Evolutionary conservation across 2,329 filamentous ascomycete genomes (phyloP).

Genomic region (Fusarium verrucosum): DNA sequence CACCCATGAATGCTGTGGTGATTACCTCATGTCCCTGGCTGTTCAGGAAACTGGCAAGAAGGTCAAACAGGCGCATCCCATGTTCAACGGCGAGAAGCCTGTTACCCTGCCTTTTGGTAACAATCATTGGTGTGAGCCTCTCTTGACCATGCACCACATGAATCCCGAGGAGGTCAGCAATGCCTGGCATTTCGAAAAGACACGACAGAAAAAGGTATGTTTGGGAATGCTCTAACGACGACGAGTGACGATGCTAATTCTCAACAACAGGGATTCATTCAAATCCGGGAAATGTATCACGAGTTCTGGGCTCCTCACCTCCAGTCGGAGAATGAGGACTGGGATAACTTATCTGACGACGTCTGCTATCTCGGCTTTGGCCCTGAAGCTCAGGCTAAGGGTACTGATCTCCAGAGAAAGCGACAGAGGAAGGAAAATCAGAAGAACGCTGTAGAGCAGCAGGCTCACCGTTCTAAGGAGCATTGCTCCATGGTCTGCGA

Average conservation of each 20-base stretch:
- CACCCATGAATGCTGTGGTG: constrained; percentile 60
- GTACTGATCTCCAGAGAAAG: constrained; percentile 45
- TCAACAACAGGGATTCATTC: constrained; percentile 51
- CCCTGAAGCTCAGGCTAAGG: constrained; percentile 48
- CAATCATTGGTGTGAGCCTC: constrained; percentile 64
- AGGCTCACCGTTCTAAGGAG: constrained; percentile 56
- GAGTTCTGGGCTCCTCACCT: constrained; percentile 58
- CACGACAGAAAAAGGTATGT: constrained; percentile 55
- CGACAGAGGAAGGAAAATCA: constrained; percentile 53
- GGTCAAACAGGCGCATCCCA: constrained; percentile 58
- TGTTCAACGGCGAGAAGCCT: constrained; percentile 66
- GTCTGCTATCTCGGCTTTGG: constrained; percentile 56
- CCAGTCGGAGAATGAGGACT: constrained; percentile 55
- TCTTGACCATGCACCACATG: constrained; percentile 67
- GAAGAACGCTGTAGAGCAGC: constrained; percentile 54
- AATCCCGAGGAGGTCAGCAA: constrained; percentile 60
- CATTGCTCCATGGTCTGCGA: constrained; percentile 62
- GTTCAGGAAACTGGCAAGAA: constrained; percentile 56
- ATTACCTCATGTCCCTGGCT: constrained; percentile 60
- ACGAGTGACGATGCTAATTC: constrained; percentile 11
- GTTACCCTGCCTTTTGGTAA: constrained; percentile 59
- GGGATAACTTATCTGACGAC: constrained; percentile 64
- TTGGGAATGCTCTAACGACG: neutral
- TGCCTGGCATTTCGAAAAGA: constrained; percentile 65
- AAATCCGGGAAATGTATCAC: constrained; percentile 61